phyloP scores from a whole-genome alignment of 2,329 filamentous ascomycete species.

The Talaromyces verruculosus region DNA sequence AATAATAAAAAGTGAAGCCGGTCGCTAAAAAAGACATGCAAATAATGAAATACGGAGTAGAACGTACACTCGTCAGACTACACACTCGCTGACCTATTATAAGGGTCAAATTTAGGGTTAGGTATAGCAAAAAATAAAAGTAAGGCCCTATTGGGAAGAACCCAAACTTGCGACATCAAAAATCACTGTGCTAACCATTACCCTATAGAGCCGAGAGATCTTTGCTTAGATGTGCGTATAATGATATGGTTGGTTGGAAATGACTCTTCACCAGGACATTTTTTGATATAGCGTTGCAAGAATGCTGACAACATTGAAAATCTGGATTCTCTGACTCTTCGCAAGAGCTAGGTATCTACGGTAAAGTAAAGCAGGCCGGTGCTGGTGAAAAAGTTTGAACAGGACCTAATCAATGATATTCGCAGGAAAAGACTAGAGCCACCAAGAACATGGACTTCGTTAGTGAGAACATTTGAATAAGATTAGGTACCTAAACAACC shows the following conservation, averaged over 20 bases:
- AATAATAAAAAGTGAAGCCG: neutral
- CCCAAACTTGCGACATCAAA: neutral
- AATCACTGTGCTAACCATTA: neutral
- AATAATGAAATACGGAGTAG: neutral
- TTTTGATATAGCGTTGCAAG: neutral
- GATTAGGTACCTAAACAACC: too few relatives aligned
- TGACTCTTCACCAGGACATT: neutral
- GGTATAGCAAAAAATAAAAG: neutral
- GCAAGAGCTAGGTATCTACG: neutral
- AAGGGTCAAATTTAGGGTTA: neutral
- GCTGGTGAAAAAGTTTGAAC: neutral
- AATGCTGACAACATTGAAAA: neutral
- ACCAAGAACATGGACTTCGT: too few relatives aligned
- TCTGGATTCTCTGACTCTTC: neutral
- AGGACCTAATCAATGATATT: too few relatives aligned
- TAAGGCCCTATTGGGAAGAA: neutral
- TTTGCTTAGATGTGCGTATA: neutral
- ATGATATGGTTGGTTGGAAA: neutral
- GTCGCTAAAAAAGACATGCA: neutral
- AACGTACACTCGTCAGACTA: neutral
- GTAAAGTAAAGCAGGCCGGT: neutral
- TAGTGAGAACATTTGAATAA: too few relatives aligned
- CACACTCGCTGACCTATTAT: neutral
- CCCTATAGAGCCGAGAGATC: neutral
- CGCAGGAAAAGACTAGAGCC: too few relatives aligned